Base-by-base conservation (phyloP, 306 rosid genomes). In the Ormosia semicastrata region DNA sequence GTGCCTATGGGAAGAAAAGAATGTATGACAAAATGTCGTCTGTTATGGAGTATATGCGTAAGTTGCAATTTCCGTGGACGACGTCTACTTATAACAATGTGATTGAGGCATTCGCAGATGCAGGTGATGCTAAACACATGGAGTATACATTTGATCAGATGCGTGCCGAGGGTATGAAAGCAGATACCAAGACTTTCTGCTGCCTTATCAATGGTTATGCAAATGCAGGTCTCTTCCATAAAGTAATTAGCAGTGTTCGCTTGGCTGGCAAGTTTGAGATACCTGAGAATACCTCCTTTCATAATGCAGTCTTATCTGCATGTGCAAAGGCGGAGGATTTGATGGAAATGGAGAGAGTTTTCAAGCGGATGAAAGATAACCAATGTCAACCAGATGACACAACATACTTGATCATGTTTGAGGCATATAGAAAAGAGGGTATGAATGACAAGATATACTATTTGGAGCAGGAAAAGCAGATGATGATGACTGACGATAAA, bases 11-110 rank as follows among this genome's bases (percentile, higher is more conserved):
- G 77, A 96, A 90, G 89, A 96, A 87, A 87, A 87, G 89, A 74
- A 83, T 96, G 97, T 96, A 92, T 46, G 97, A 96, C 79, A 94
- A 96, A 76, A 96, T 96, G 99, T 96, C 98, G 4, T 77, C 98
- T 72, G 99, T 96, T 71, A 96, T 96, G 99, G 99, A 94, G 83
- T 94, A 96, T 84, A 96, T 94, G 99, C 92, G 99, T 37, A 96
- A 89, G 87, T 89, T 96, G 83, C 92, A 90, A 68, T 93, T 96
- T 79, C 99, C 99, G 0, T 93, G 99, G 99, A 96, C 99, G 13
- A 94, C 97, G 5, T 88, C 97, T 30, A 96, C 99, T 12, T 96
- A 89, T 79, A 96, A 96, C 88, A 96, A 96, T 41, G 99, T 96
- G 84, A 93, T 96, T 10, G 98, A 93, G 83, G 98, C 97, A 34